A percentile compares a stretch with the other conserved stretches of the same genome.
phyloP scores from a whole-genome alignment of 768 basidiomycete species.

The Lentinula detonsa region DNA sequence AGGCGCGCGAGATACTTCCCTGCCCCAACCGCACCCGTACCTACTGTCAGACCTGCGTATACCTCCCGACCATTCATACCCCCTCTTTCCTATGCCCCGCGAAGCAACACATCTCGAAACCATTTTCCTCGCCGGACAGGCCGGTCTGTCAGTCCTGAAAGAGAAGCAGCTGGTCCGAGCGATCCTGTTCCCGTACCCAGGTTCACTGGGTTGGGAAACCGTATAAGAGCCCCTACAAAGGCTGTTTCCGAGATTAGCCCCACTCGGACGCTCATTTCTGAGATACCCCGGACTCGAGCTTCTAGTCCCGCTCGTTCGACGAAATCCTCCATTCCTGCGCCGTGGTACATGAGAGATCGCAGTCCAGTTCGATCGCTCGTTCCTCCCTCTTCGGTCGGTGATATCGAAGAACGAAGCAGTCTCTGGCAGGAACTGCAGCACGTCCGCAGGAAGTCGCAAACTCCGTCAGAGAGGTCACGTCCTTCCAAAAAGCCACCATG shows the following conservation, averaged over 20 bases:
- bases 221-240: conserved; percentile 13
- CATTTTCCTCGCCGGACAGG: conserved; percentile 22
- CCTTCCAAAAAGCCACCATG: conserved; percentile 28
- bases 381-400: conserved; percentile 23
- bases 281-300: conserved; percentile 18
- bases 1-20: conserved; percentile 82
- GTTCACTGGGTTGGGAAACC: background rate
- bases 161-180: conserved; percentile 8
- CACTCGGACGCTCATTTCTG: conserved; percentile 20
- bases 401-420: conserved; percentile 34
- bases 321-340: conserved; percentile 9
- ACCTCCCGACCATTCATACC: conserved; percentile 14
- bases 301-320: conserved; percentile 18
- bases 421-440: conserved; percentile 54
- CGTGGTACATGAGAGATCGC: conserved; percentile 7
- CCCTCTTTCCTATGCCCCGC: conserved; percentile 12
- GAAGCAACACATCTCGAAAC: conserved; percentile 20
- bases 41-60: conserved; percentile 11
- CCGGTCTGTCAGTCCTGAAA: conserved; percentile 15
- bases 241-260: conserved; percentile 24
- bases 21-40: conserved; percentile 50
- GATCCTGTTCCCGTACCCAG: conserved; percentile 2
- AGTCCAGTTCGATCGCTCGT: conserved; percentile 6
- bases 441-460: conserved; percentile 39
- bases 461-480: conserved; percentile 36